These are phyloP conservation scores for Alternaria ventricosa DNA, from an alignment of 2,329 filamentous ascomycete genomes.

Conservation along the genomic window DNA sequence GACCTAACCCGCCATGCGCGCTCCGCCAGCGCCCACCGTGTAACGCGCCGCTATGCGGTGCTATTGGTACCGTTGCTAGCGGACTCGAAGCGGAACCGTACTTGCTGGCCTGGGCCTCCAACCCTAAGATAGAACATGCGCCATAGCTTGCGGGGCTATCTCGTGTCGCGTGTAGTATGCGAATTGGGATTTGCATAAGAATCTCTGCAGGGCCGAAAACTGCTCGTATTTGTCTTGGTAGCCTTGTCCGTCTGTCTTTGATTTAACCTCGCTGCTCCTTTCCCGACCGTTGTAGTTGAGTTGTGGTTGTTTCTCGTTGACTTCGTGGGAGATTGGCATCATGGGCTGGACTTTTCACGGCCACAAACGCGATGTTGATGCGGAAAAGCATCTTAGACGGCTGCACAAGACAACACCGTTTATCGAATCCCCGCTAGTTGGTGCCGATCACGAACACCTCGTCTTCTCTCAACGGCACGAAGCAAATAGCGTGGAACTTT, in stretches of 20 bases:
- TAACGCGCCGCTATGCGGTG: slow-evolving; percentile 17
- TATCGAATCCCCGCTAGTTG: slow-evolving; percentile 45
- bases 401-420: slow-evolving; percentile 43
- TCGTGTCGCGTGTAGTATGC: slow-evolving; percentile 2
- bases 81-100: background rate
- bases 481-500: slow-evolving; percentile 49
- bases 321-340: background rate
- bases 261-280: background rate
- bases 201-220: background rate
- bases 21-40: slow-evolving; percentile 7
- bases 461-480: slow-evolving; percentile 49
- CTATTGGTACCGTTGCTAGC: slow-evolving; percentile 11
- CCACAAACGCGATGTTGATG: slow-evolving; percentile 36
- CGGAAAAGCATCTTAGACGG: slow-evolving; percentile 45
- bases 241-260: background rate
- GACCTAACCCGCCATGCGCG: slow-evolving; percentile 10
- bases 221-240: background rate
- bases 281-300: background rate
- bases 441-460: slow-evolving; percentile 44
- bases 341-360: slow-evolving; percentile 46
- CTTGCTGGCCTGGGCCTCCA: background rate
- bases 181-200: slow-evolving; percentile 12
- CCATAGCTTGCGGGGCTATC: background rate
- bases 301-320: background rate
- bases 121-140: slow-evolving; percentile 5